Evolutionary conservation across 1,139 yeast genomes (phyloP), one percentile per base, ranked within the genome.

Genomic region (Entelexis paramagnoliae): DNA sequence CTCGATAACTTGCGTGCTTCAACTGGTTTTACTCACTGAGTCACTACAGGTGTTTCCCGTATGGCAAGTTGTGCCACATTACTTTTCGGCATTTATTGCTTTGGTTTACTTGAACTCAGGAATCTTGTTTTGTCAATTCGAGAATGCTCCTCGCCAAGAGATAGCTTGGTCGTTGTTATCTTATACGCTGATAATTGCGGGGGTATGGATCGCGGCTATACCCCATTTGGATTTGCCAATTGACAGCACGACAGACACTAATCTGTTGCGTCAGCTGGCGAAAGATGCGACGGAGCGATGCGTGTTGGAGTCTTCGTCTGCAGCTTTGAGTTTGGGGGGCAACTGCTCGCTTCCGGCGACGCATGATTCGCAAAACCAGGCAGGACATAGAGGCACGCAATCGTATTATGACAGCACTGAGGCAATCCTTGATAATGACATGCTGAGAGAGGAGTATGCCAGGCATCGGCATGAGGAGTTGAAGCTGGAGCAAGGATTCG

Each of bases 11-110:
- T 73, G 74, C 0, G 62, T 68, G 0, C 56, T 70, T 22, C 76
- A 73, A 49, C 65, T 72, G 19, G 59, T 65, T 20, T 65, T 67
- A 41, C 62, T 74, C 14, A 68, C 68, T 54, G 62, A 66, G 16
- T 70, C 73, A 2, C 62, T 73, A 42, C 64, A 65, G 36, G 58
- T 62, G 16, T 72, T 70, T 51, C 69, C 69, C 17, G 69, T 74
- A 4, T 71, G 75, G 26, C 63, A 68, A 10, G 77, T 74, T 4
- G 70, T 74, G 7, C 77, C 77, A 0, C 67, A 72, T 35, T 76
- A 73, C 58, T 73, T 73, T 61, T 73, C 68, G 10, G 65, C 72
- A 24, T 73, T 73, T 62, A 72, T 75, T 0, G 55, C 69, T 9
- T 66, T 73, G 1, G 73, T 72, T 6, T 65, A 70, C 36, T 46